A percentile compares a stretch with the other conserved stretches of the same genome.
These are phyloP conservation scores for Leccinellum luteum DNA, from an alignment of 768 basidiomycete species.

Conservation along the genomic window DNA sequence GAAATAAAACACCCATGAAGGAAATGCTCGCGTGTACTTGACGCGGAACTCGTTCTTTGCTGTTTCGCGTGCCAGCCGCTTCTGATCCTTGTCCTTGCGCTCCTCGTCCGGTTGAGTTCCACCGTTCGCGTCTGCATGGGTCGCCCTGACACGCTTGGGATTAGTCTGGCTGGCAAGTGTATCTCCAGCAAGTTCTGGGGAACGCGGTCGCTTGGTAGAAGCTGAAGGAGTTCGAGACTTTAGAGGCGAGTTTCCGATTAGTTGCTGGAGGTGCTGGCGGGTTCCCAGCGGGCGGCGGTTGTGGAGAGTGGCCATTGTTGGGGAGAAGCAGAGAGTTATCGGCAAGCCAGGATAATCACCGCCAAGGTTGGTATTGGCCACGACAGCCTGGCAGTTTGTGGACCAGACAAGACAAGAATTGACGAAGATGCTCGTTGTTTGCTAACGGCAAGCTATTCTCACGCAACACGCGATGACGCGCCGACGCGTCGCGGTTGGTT, in stretches of 20 bases:
- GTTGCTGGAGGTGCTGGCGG: slow-evolving; percentile 39
- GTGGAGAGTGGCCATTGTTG: slow-evolving; percentile 41
- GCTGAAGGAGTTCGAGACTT: slow-evolving; percentile 33
- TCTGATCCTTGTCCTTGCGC: slow-evolving; percentile 47
- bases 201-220: slow-evolving; percentile 47
- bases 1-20: slow-evolving; percentile 81
- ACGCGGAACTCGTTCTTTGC: slow-evolving; percentile 70
- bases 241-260: slow-evolving; percentile 34
- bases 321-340: not conserved
- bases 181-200: slow-evolving; percentile 46
- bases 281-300: slow-evolving; percentile 49
- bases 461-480: slow-evolving; percentile 24
- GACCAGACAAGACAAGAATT: not conserved
- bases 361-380: not conserved
- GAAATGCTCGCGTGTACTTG: slow-evolving; percentile 87
- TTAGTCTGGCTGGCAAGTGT: slow-evolving; percentile 17
- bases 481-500: slow-evolving; percentile 18
- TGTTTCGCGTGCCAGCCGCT: slow-evolving; percentile 49
- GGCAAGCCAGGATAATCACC: slow-evolving; percentile 6
- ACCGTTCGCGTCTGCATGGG: slow-evolving; percentile 19
- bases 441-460: slow-evolving; percentile 14
- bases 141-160: slow-evolving; percentile 46
- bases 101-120: slow-evolving; percentile 33
- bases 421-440: slow-evolving; percentile 7
- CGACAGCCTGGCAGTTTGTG: not conserved